These are phyloP conservation scores for Fusarium nygamai DNA, from an alignment of 2,329 filamentous ascomycete genomes.

Conservation along the genomic window DNA sequence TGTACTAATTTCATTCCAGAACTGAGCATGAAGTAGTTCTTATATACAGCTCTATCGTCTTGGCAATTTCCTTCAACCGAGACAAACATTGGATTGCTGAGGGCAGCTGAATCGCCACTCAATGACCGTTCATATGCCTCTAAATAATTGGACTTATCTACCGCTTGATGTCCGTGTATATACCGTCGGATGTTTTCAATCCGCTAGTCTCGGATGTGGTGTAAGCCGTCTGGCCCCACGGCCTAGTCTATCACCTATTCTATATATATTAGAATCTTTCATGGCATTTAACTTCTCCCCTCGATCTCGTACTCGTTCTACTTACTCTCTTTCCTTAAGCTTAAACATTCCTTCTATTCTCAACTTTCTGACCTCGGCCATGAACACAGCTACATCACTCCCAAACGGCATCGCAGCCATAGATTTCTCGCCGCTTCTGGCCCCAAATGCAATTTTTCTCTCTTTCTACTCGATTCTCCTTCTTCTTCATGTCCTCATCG, in stretches of 20 bases:
- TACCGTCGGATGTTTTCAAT: background rate
- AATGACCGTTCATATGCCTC: background rate
- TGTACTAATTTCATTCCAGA: background rate
- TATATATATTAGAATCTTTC: background rate
- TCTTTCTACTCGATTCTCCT: background rate
- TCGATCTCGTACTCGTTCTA: background rate
- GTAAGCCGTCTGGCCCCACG: background rate
- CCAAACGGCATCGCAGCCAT: background rate
- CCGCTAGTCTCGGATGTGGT: background rate
- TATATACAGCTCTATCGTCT: background rate
- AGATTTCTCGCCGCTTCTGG: background rate
- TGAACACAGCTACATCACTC: background rate
- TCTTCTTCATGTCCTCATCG: background rate
- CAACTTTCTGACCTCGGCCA: accelerated
- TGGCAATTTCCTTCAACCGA: background rate
- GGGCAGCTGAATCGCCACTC: no score
- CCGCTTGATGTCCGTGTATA: background rate
- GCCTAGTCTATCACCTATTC: background rate
- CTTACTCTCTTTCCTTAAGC: background rate
- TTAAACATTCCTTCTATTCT: background rate
- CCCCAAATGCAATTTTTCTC: background rate
- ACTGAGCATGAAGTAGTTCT: background rate
- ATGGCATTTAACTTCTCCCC: accelerated
- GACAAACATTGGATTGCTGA: background rate
- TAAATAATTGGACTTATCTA: background rate